Base-by-base conservation (phyloP, 192 early-diverging fungal genomes). In the Mortierella claussenii region DNA sequence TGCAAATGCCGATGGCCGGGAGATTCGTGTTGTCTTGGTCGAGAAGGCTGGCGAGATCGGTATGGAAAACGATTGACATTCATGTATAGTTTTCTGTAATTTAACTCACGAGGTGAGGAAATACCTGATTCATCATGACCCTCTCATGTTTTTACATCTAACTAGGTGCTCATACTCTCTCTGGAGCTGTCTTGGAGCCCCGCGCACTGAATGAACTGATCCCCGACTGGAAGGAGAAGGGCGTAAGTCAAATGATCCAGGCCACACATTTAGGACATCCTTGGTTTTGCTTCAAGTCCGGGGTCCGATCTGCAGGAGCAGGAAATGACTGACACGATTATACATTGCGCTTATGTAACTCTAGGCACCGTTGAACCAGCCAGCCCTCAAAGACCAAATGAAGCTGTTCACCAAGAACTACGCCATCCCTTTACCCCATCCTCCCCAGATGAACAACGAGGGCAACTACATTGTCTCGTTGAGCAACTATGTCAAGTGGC, bases 391-490 rank as follows among this genome's bases (percentile, higher is more conserved):
- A 31, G 97, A 99, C 81, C 80, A 89, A 0, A 95, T 99, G 92
- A 83, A 86, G 65, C 89, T 92, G 31, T 80, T 99, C 64, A 98
- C 96, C 3, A 73, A 85, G 55, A 90, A 85, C 34, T 54, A 83
- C 21, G 82, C 94, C 9, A 85, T 98, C 56, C 96, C 96, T 4
- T 55, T 98, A 32, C 91, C 91, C 40, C 95, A 97, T 54, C 96
- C 96, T 43, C 95, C 97, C 61, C 90, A 94, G 62, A 95, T 98
- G 94, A 91, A 86, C 83, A 99, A 99, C 82, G 81, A 93, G 71
- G 96, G 96, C 45, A 99, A 99, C 79, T 99, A 96, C 81, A 97
- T 99, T 73, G 91, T 99, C 10, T 96, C 95, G 9, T 81, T 99
- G 47, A 94, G 87, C 69, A 94, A 96, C 78, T 94, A 97, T 79